These are phyloP conservation scores for Arabis hirsuta DNA, from an alignment of 345 rosid species.

Conservation along the genomic window DNA sequence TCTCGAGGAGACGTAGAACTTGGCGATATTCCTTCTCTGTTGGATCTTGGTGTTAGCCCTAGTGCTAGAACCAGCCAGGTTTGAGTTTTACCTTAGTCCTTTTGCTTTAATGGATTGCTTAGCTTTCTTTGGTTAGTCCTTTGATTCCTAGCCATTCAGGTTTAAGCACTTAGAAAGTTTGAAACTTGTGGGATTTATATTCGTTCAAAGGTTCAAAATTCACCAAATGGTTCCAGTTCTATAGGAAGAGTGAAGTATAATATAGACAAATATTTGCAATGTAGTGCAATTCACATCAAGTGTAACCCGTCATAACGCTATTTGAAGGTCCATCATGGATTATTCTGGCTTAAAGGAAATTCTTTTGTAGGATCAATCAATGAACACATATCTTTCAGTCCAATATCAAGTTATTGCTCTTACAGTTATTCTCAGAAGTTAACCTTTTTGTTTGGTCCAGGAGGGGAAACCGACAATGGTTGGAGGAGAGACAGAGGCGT, in stretches of 20 bases:
- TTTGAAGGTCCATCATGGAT: slow-evolving; percentile 17
- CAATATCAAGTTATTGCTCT: slow-evolving; percentile 8
- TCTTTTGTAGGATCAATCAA: neutral
- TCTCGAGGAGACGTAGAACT: slow-evolving; percentile 90
- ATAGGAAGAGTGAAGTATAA: neutral
- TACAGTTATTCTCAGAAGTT: slow-evolving; percentile 14
- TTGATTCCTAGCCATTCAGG: slow-evolving; percentile 11
- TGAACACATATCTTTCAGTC: slow-evolving; percentile 9
- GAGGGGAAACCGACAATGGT: slow-evolving; percentile 77
- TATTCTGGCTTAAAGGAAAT: neutral
- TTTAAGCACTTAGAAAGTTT: slow-evolving; percentile 7
- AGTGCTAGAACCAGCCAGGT: slow-evolving; percentile 69
- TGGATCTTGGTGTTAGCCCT: slow-evolving; percentile 82
- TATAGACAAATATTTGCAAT: neutral
- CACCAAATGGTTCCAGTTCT: slow-evolving; percentile 5
- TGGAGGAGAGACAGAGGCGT: slow-evolving; percentile 97
- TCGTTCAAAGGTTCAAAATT: neutral
- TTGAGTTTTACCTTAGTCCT: slow-evolving; percentile 10
- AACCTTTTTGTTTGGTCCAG: slow-evolving; percentile 44
- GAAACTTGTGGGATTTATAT: neutral
- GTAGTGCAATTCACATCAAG: neutral
- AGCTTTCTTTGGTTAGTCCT: neutral
- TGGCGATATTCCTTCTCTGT: slow-evolving; percentile 87
- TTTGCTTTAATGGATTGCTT: neutral
- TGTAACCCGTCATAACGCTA: neutral